A percentile compares a stretch with the other conserved stretches of the same genome.
phyloP scores from a whole-genome alignment of 306 rosid species.

The Rosa multiflora region DNA sequence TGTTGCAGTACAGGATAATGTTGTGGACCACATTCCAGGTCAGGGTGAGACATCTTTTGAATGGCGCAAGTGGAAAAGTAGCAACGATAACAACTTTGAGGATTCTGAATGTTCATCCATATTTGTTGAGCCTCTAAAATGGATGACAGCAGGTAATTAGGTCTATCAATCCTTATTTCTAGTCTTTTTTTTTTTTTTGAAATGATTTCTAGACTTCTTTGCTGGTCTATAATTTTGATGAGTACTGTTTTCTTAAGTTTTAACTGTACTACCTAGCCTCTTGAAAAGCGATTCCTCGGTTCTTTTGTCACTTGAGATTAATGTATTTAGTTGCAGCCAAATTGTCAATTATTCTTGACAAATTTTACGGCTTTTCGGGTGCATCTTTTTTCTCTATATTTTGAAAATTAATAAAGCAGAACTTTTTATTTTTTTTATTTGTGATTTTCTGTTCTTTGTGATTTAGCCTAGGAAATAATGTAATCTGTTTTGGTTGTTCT shows the following conservation, averaged over 20 bases:
- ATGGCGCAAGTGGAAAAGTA: slow-evolving; percentile 70
- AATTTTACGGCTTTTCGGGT: background rate
- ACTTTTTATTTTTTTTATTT: background rate
- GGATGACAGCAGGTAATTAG: slow-evolving; percentile 89
- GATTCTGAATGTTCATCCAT: slow-evolving; percentile 87
- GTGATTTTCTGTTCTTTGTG: background rate
- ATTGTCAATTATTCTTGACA: background rate
- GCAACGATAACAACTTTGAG: slow-evolving; percentile 58
- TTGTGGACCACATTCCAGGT: slow-evolving; percentile 81
- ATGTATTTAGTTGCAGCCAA: background rate
- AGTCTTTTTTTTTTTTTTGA: background rate
- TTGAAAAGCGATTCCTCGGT: background rate
- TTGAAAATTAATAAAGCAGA: background rate
- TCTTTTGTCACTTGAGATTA: background rate
- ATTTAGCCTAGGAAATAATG: slow-evolving; percentile 13
- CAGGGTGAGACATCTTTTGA: slow-evolving; percentile 76
- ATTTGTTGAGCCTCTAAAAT: slow-evolving; percentile 85
- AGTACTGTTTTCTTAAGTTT: background rate
- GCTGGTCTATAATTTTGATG: background rate
- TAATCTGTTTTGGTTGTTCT: slow-evolving; percentile 23
- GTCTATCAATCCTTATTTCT: background rate
- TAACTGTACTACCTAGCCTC: background rate
- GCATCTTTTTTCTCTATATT: background rate
- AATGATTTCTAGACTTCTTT: background rate
- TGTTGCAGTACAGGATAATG: slow-evolving; percentile 80